Evolutionary conservation across 2,329 filamentous ascomycete species (phyloP).

Genomic region (Beauveria medogensis): DNA sequence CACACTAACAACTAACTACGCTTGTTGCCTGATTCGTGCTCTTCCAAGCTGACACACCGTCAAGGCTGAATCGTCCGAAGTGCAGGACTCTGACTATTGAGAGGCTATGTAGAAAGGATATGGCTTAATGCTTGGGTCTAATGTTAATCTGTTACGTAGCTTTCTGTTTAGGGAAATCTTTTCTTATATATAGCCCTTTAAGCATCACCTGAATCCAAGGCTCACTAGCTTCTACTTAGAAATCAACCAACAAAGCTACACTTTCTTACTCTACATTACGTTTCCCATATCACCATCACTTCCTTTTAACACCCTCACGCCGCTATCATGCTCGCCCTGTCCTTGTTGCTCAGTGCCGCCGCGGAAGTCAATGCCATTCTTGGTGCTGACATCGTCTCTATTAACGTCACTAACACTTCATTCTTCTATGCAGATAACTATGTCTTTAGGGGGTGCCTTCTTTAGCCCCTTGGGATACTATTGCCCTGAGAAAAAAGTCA

Average conservation of each 20-base stretch:
- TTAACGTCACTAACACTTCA: neutral
- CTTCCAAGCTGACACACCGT: too few relatives aligned
- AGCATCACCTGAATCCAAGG: neutral
- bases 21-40: too few relatives aligned
- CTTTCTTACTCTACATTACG: neutral
- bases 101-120: too few relatives aligned
- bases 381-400: neutral
- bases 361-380: neutral
- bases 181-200: too few relatives aligned
- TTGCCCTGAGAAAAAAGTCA: neutral
- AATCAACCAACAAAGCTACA: neutral
- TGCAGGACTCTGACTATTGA: too few relatives aligned
- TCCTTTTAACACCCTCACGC: neutral
- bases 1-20: too few relatives aligned
- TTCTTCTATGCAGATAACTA: neutral
- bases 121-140: too few relatives aligned
- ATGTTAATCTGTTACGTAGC: too few relatives aligned
- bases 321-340: neutral
- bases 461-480: neutral
- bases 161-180: too few relatives aligned
- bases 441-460: neutral
- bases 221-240: neutral
- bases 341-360: neutral
- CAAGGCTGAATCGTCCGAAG: too few relatives aligned
- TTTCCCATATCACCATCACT: too few relatives aligned